Conservation (phyloP, 495 filamentous ascomycete species). For the Penicillium alfredii region DNA sequence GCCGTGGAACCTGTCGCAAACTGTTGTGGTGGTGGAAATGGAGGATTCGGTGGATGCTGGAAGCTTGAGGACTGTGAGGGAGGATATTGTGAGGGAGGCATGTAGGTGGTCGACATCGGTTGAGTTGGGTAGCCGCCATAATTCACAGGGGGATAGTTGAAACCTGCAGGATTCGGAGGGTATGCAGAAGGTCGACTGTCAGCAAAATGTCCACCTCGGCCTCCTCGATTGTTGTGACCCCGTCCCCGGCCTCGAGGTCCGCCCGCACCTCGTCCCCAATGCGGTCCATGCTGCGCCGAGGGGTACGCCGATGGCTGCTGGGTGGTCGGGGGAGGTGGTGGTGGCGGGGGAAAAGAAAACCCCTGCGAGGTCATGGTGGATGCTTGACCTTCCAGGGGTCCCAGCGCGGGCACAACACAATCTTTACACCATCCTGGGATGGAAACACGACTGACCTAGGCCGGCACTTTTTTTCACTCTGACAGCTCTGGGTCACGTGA, state of each 20-base stretch:
- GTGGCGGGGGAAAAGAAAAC: conserved; percentile 49
- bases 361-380: conserved; percentile 41
- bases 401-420: conserved; percentile 8
- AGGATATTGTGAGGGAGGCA: conserved; percentile 26
- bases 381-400: conserved; percentile 21
- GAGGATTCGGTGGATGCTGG: conserved; percentile 19
- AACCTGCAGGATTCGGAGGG: conserved; percentile 13
- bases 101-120: conserved; percentile 21
- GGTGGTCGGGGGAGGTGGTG: conserved; percentile 30
- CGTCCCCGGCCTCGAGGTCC: conserved; percentile 39
- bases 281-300: conserved; percentile 27
- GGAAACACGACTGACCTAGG: too few relatives aligned
- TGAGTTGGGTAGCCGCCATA: conserved; percentile 33
- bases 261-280: conserved; percentile 28
- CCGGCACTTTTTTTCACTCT: too few relatives aligned
- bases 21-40: conserved; percentile 19
- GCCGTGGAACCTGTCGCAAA: conserved; percentile 21
- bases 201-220: conserved; percentile 47
- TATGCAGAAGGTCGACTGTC: conserved; percentile 20
- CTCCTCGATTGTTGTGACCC: conserved; percentile 47
- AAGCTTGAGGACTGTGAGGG: conserved; percentile 20
- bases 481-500: neutral
- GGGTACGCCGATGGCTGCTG: conserved; percentile 22
- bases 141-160: conserved; percentile 28
- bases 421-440: too few relatives aligned